phyloP scores from a whole-genome alignment of 106 monocot species.

The Cymbidium sinense region DNA sequence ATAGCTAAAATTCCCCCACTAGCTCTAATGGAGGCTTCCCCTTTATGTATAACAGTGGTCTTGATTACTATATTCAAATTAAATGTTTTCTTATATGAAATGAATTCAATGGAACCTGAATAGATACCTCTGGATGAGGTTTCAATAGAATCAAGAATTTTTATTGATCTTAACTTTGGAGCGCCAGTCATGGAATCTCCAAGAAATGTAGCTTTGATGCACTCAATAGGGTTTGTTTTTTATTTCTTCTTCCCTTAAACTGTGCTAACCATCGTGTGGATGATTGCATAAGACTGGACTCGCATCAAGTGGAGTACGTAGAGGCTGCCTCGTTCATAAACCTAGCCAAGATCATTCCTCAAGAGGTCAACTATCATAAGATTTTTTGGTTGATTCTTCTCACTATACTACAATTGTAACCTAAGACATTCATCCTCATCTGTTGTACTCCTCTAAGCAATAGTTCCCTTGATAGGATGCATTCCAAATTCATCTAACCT shows the following conservation, averaged over 20 bases:
- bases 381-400: too few relatives aligned
- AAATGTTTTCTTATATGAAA: conserved; percentile 80
- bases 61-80: conserved; percentile 90
- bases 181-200: conserved; percentile 89
- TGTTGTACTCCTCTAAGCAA: conserved; percentile 62
- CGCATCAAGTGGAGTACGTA: conserved; percentile 56
- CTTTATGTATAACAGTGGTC: conserved; percentile 62
- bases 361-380: too few relatives aligned
- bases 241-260: conserved; percentile 54
- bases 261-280: conserved; percentile 86
- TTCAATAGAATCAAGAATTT: conserved; percentile 74
- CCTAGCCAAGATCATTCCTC: too few relatives aligned
- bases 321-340: conserved; percentile 69
- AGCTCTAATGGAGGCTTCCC: too few relatives aligned
- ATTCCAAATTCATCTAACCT: too few relatives aligned
- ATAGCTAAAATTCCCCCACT: conserved; percentile 81
- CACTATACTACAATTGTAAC: too few relatives aligned
- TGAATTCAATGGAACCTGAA: conserved; percentile 73
- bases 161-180: too few relatives aligned
- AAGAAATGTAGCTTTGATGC: conserved; percentile 76
- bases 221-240: conserved; percentile 44
- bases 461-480: conserved; percentile 89
- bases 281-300: conserved; percentile 73
- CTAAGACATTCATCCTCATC: conserved; percentile 73
- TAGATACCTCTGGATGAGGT: conserved; percentile 59